These are phyloP conservation scores for Xylaria cubensis DNA, from an alignment of 495 filamentous ascomycete species.

Conservation along the genomic window DNA sequence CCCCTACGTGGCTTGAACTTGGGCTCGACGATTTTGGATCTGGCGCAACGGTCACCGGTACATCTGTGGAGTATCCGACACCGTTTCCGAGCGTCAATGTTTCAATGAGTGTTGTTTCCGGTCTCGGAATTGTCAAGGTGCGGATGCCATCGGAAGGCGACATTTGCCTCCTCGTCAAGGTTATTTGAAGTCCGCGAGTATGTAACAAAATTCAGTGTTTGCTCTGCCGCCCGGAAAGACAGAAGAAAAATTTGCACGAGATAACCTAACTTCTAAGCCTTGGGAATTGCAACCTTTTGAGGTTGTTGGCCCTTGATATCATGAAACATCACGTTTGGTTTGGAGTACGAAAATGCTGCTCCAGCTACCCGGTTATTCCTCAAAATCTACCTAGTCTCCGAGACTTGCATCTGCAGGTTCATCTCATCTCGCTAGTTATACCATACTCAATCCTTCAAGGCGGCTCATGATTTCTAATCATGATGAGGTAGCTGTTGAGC, in stretches of 20 bases:
- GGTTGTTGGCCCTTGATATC: neutral
- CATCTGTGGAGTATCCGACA: constrained; percentile 4
- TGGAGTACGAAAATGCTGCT: neutral
- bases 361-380: neutral
- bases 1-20: constrained; percentile 25
- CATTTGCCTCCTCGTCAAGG: neutral
- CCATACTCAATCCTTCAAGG: neutral
- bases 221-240: neutral
- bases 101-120: constrained; percentile 18
- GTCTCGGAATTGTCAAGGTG: constrained; percentile 22
- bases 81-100: constrained; percentile 23
- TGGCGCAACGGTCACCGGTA: neutral
- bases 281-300: neutral
- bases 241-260: neutral
- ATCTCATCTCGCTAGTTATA: neutral
- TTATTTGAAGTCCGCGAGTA: neutral
- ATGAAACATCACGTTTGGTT: neutral
- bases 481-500: neutral
- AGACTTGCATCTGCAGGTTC: constrained; percentile 13
- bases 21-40: constrained; percentile 11
- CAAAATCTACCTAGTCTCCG: neutral
- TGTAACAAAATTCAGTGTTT: neutral
- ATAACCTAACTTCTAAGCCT: neutral
- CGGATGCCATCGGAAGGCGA: constrained; percentile 11
- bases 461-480: neutral